Base-by-base conservation (phyloP, 257 asterid genomes). In the Haberlea rhodopensis region DNA sequence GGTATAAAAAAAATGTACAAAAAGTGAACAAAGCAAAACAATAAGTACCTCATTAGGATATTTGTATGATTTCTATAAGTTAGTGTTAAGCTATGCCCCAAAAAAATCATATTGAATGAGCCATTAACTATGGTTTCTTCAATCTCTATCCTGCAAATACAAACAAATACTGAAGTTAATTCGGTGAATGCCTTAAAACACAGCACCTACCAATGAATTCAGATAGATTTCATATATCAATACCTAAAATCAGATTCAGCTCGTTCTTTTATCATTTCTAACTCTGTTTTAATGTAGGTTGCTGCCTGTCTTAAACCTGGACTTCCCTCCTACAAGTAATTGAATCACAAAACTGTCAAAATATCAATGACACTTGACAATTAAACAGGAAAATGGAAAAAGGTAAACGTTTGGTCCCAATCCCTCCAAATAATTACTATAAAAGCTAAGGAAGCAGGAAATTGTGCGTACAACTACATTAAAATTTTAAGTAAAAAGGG, bases 51-150 rank as follows among this genome's bases (percentile, higher is more conserved):
- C 91, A 89, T 85, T 53, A 84, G 76, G 66, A 91, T 85, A 81
- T 91, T 91, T 54, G 89, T 83, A 70, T 84, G 96, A 40, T 85
- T 84, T 64, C 96, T 85, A 72, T 89, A 92, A 49, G 96, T 86
- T 28, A 84, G 73, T 62, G 97, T 85, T 72, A 92, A 76, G 79
- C 96, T 87, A 62, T 75, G 84, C 46, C 97, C 82, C 81, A 92
- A 66, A 80, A 89, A 87, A 22, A 75, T 45, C 96, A 92, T 89
- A 71, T 72, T 92, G 80, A 92, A 92, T 16, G 97, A 87, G 77
- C 99, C 99, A 73, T 83, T 80, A 20, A 94, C 95, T 56, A 74
- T 77, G 34, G 94, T 82, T 82, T 94, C 96, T 77, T 94, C 95
- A 37, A 89, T 81, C 81, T 89, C 96, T 77, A 89, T 76, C 82